Percentiles rank a stretch among this genome's conserved stretches.
Conservation (phyloP, 2,329 filamentous ascomycete genomes). For the Penicillium sumatraense region DNA sequence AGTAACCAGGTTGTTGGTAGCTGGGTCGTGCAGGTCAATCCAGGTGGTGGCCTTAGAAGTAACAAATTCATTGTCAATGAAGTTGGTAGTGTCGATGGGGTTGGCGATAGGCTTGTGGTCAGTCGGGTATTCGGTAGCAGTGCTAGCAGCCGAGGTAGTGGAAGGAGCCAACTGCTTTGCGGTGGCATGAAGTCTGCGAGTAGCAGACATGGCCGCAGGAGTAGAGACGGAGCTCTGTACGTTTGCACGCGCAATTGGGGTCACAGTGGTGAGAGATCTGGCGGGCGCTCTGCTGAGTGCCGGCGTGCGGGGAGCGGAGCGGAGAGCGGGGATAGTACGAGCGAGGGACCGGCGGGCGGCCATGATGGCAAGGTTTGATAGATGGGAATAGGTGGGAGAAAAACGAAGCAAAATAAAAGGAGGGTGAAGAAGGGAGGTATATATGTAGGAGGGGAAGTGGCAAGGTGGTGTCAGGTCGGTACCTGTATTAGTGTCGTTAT, state of each 20-base stretch:
- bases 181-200: conserved; percentile 57
- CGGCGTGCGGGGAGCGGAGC: conserved; percentile 42
- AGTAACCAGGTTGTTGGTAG: conserved; percentile 69
- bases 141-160: conserved; percentile 54
- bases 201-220: conserved; percentile 29
- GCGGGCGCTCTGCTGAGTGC: conserved; percentile 32
- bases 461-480: neutral
- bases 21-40: conserved; percentile 68
- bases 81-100: conserved; percentile 64
- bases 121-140: conserved; percentile 60
- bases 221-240: conserved; percentile 21
- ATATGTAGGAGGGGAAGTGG: conserved; percentile 15
- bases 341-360: conserved; percentile 43
- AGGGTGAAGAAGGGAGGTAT: conserved; percentile 4
- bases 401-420: neutral
- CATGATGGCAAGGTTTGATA: conserved; percentile 31
- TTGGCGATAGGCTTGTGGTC: conserved; percentile 60
- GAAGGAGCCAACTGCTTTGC: conserved; percentile 56
- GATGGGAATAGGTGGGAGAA: neutral
- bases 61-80: conserved; percentile 67
- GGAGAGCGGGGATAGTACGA: conserved; percentile 45
- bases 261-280: conserved; percentile 30
- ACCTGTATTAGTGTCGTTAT: neutral
- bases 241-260: conserved; percentile 24
- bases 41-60: conserved; percentile 62